Evolutionary conservation across 306 rosid genomes (phyloP).

Genomic region (Inga leiocalycina): DNA sequence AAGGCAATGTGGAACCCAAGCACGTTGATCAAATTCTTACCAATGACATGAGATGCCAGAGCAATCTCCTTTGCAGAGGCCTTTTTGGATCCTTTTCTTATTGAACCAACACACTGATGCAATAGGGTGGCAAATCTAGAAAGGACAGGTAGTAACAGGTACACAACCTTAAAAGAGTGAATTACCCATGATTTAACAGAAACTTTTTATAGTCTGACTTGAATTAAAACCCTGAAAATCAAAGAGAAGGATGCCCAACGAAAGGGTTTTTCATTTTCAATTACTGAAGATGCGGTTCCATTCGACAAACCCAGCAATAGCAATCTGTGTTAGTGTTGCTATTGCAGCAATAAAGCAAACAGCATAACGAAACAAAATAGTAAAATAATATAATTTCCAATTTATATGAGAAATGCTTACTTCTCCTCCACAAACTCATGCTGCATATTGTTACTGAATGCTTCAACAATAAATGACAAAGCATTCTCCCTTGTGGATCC

Average conservation of each 20-base stretch:
- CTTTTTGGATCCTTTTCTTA: slow-evolving; percentile 79
- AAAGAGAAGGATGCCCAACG: neutral
- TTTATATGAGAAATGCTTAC: slow-evolving; percentile 45
- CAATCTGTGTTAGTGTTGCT: neutral
- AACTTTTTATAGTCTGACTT: neutral
- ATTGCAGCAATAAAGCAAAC: neutral
- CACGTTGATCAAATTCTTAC: slow-evolving; percentile 48
- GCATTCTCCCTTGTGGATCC: slow-evolving; percentile 86
- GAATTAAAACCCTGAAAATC: neutral
- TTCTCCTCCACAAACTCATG: slow-evolving; percentile 80
- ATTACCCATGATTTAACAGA: neutral
- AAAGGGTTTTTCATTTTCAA: neutral
- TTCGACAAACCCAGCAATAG: slow-evolving; percentile 6
- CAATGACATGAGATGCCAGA: slow-evolving; percentile 80
- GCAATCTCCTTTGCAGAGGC: slow-evolving; percentile 79
- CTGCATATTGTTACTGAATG: slow-evolving; percentile 72
- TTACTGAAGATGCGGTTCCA: neutral
- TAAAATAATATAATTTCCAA: neutral
- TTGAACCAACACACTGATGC: slow-evolving; percentile 78
- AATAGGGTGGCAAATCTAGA: slow-evolving; percentile 85
- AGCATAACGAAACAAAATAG: neutral
- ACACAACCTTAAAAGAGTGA: neutral
- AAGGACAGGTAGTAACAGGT: slow-evolving; percentile 10
- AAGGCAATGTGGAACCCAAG: neutral
- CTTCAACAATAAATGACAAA: slow-evolving; percentile 59